Evolutionary conservation across 2,329 filamentous ascomycete species (phyloP), one percentile per base, ranked within the genome.

Genomic region (Ascochyta clinopodiicola): DNA sequence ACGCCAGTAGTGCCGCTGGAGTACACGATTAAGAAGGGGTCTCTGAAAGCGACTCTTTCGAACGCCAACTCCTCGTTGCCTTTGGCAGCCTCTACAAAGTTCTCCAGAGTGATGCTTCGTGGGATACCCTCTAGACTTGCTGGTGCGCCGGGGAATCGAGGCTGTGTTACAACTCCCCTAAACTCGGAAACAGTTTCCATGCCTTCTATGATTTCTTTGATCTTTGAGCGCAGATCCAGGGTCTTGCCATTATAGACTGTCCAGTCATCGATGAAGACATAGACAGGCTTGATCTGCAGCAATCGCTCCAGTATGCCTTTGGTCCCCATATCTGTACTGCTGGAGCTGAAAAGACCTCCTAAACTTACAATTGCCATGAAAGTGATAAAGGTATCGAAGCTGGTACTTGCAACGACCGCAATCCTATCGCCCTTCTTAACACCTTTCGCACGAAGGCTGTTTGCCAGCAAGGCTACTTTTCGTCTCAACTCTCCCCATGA

Each of bases 251-350:
- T 94, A 64, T 96, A 96, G 2, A 94, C 77, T 0, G 91, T 84
- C 34, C 82, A 86, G 65, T 95, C 91, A 64, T 96, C 92, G 68
- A 94, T 87, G 70, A 96, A 95, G n/a, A 96, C 80, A 70, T 86
- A 90, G 74, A 85, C 88, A 4, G 92, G 91, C 62, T 87, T 82
- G 56, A 95, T 86, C 78, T 95, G 91, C 44, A 87, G 76, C 24
- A 90, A 80, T 31, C 91, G 80, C 74, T 95, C 90, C 63, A 96
- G 66, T 17, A 96, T 84, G 0, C 91, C 91, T 59, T 88, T 87
- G 13, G 88, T 86, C 0, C 91, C 91, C 88, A 95, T 95, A 74
- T 96, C 91, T 0, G 91, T 94, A 7, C 87, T 90, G 48, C 85
- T 88, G 43, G 85, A 89, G 62, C 86, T 90, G 71, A 95, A 95